Conservation (phyloP, 371 early-diverging fungal species). For the Haplosporangium sp. region DNA sequence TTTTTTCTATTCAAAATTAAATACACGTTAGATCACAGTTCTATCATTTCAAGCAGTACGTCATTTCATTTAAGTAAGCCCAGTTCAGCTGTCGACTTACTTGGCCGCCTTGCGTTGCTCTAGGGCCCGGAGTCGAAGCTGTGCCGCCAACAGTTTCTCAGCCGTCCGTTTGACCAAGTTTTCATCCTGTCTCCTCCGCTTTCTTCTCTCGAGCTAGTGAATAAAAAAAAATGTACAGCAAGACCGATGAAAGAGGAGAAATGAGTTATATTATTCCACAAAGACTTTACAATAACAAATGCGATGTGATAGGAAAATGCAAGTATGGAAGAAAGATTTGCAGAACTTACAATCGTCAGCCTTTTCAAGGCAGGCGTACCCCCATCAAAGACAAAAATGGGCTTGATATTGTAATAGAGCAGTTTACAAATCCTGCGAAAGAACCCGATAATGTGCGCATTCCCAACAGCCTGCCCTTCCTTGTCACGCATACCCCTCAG, state of each 20-base stretch:
- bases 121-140: conserved; percentile 74
- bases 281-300: not conserved
- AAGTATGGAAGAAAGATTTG: conserved; percentile 4
- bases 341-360: conserved; percentile 71
- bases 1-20: conserved; percentile 29
- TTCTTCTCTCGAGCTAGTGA: conserved; percentile 65
- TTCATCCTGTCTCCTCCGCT: conserved; percentile 64
- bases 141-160: conserved; percentile 82
- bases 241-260: not conserved
- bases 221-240: not conserved
- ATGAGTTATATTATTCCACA: not conserved
- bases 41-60: not conserved
- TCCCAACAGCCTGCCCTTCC: conserved; percentile 82
- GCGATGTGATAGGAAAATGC: not conserved
- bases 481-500: conserved; percentile 91
- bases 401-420: conserved; percentile 89
- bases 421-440: conserved; percentile 94
- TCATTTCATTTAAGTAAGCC: not conserved
- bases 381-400: conserved; percentile 98
- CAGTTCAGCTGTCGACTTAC: conserved; percentile 29
- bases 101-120: conserved; percentile 58
- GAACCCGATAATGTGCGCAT: conserved; percentile 94
- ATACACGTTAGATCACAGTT: not conserved
- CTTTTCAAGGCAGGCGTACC: conserved; percentile 88
- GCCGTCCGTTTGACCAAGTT: conserved; percentile 78